A percentile compares a stretch with the other conserved stretches of the same genome.
Evolutionary conservation across 257 asterid genomes (phyloP).

Genomic region (Misopates orontium): DNA sequence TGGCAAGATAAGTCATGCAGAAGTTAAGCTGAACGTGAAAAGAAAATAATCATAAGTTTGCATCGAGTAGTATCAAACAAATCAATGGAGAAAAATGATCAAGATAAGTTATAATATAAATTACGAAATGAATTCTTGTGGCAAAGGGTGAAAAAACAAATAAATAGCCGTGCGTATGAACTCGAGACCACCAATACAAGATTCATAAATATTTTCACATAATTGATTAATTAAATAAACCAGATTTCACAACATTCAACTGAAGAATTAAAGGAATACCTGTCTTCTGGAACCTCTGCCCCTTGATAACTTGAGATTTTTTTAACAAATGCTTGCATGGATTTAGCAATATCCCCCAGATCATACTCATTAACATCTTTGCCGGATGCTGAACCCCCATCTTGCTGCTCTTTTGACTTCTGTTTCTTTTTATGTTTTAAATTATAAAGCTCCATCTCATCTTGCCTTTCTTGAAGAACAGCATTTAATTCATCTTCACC

Average conservation of each 20-base stretch:
- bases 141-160: not conserved
- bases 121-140: not conserved
- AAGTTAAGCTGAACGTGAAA: not conserved
- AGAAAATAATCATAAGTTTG: not conserved
- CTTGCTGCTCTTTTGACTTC: constrained; percentile 55
- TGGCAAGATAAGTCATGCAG: not conserved
- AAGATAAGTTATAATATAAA: not conserved
- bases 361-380: constrained; percentile 49
- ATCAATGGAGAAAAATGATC: not conserved
- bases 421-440: constrained; percentile 58
- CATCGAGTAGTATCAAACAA: constrained; percentile 4
- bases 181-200: too few relatives aligned
- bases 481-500: constrained; percentile 87
- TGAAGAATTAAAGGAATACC: constrained; percentile 39
- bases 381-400: constrained; percentile 44
- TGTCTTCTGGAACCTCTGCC: constrained; percentile 81
- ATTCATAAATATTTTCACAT: not conserved
- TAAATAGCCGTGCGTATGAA: too few relatives aligned
- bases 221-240: constrained; percentile 21
- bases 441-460: constrained; percentile 79
- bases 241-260: not conserved
- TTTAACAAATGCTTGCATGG: constrained; percentile 80
- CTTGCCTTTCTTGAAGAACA: constrained; percentile 82
- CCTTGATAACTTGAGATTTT: constrained; percentile 80
- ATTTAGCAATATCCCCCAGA: constrained; percentile 78